These are phyloP conservation scores for Kokia cookei DNA, from an alignment of 441 rosid genomes.

Conservation along the genomic window DNA sequence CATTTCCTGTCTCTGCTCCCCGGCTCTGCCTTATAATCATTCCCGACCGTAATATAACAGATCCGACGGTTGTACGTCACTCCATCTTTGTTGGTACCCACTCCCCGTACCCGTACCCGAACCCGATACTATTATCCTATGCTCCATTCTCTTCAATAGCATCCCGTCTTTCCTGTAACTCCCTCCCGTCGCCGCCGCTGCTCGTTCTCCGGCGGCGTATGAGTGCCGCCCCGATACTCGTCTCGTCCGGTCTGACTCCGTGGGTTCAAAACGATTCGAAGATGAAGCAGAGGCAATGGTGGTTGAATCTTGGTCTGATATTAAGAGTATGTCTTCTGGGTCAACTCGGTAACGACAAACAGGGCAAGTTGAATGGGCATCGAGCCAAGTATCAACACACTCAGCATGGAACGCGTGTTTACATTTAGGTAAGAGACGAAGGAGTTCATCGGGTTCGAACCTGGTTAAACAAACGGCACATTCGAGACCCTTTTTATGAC, in stretches of 20 bases:
- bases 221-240: slow-evolving; percentile 78
- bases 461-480: slow-evolving; percentile 74
- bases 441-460: slow-evolving; percentile 56
- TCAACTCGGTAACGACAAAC: slow-evolving; percentile 86
- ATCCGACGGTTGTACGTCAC: slow-evolving; percentile 79
- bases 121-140: slow-evolving; percentile 60
- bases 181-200: slow-evolving; percentile 24
- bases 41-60: slow-evolving; percentile 59
- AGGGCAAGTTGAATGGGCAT: slow-evolving; percentile 89
- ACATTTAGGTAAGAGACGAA: slow-evolving; percentile 74
- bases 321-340: slow-evolving; percentile 76
- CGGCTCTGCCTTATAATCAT: slow-evolving; percentile 54
- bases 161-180: slow-evolving; percentile 66
- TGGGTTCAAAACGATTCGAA: background rate
- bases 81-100: slow-evolving; percentile 58
- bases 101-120: background rate
- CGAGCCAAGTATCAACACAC: slow-evolving; percentile 98
- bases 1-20: background rate
- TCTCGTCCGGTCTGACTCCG: slow-evolving; percentile 13
- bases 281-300: background rate
- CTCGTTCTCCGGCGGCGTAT: slow-evolving; percentile 65
- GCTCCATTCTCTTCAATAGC: slow-evolving; percentile 56
- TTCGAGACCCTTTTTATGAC: slow-evolving; percentile 74
- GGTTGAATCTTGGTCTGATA: slow-evolving; percentile 21
- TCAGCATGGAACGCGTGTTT: slow-evolving; percentile 91